Conservation (phyloP, 75 land plant genomes). For the Pinus albicaulis region DNA sequence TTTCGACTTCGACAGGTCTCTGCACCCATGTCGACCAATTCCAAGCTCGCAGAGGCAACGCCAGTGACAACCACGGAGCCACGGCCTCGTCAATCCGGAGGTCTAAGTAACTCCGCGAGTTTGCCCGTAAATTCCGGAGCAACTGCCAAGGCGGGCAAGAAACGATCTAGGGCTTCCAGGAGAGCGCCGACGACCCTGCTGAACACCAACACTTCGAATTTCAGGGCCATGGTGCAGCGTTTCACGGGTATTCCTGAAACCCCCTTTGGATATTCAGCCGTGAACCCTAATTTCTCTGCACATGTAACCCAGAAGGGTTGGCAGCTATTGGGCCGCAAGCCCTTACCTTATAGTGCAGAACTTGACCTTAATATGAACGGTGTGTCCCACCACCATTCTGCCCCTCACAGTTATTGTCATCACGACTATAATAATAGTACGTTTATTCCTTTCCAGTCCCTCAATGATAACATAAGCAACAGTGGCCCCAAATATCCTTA, state of each 20-base stretch:
- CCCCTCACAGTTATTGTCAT: neutral
- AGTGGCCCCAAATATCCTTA: neutral
- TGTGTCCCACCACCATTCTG: neutral
- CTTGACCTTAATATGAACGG: neutral
- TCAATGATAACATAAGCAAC: neutral
- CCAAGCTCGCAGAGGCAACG: no score
- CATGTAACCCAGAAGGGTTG: no score
- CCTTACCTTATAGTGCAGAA: neutral
- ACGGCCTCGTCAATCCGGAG: neutral
- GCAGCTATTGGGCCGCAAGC: no score
- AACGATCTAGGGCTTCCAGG: conserved; percentile 40
- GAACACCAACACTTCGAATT: conserved; percentile 54
- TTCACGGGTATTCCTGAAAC: conserved; percentile 59
- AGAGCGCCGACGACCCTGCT: conserved; percentile 57
- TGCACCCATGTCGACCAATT: neutral
- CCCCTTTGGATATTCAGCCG: neutral
- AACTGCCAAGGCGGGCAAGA: conserved; percentile 17
- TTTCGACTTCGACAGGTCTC: neutral
- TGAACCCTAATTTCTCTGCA: neutral
- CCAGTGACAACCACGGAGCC: neutral
- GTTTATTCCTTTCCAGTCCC: neutral
- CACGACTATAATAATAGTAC: neutral
- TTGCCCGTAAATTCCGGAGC: neutral
- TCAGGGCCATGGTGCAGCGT: conserved; percentile 72
- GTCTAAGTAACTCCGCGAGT: neutral